Evolutionary conservation across 1,284 basidiomycete species (phyloP).

Genomic region (Heterobasidion irregulare): DNA sequence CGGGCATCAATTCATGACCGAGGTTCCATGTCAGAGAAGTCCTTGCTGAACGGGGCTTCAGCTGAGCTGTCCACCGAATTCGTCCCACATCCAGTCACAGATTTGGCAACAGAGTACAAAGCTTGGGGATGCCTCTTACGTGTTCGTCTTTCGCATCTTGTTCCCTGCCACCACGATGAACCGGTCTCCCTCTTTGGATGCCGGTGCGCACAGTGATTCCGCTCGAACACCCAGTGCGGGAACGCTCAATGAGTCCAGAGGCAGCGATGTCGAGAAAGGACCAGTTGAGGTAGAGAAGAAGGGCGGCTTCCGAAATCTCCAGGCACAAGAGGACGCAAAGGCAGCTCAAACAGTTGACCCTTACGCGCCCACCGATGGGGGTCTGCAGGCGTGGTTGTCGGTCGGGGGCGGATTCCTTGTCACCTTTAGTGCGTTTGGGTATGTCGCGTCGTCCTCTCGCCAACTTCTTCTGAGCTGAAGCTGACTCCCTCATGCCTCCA

Average conservation of each 20-base stretch:
- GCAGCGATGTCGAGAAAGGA: background rate
- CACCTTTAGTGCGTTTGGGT: constrained; percentile 19
- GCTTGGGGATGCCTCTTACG: background rate
- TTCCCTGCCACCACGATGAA: constrained; percentile 3
- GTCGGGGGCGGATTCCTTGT: constrained; percentile 16
- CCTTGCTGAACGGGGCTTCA: no score
- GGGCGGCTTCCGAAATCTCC: background rate
- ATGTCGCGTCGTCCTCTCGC: background rate
- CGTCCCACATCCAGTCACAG: no score
- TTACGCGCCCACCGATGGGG: constrained; percentile 12
- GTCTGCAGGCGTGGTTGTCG: constrained; percentile 17
- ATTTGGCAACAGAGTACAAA: no score
- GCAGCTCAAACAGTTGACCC: background rate
- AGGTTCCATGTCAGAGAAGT: no score
- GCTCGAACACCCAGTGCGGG: background rate
- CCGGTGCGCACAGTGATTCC: constrained; percentile 9
- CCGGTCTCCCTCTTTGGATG: constrained; percentile 31
- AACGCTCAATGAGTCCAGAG: background rate
- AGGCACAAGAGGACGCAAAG: background rate
- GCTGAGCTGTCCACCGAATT: no score
- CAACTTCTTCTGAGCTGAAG: background rate
- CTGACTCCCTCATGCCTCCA: background rate
- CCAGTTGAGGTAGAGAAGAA: no score
- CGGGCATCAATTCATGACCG: no score
- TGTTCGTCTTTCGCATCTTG: background rate